Conservation (phyloP, 2,329 filamentous ascomycete genomes). For the Phialocephala subalpina region DNA sequence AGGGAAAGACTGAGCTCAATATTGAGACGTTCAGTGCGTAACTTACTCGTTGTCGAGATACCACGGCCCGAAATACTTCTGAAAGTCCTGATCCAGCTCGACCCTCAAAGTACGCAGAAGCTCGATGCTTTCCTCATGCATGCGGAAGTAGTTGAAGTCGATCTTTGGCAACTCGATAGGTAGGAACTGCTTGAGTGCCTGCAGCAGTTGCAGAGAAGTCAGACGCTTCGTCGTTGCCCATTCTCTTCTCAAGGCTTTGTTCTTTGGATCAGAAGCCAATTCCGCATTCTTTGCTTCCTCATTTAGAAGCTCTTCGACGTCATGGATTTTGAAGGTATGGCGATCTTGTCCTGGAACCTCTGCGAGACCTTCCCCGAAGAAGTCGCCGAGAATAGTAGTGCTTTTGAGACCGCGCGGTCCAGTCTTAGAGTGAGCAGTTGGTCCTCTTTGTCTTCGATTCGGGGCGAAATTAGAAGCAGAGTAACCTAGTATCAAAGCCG, state of each 20-base stretch:
- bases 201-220: constrained; percentile 13
- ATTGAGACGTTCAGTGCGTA: too few relatives aligned
- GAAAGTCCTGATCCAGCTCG: constrained; percentile 17
- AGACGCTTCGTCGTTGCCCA: constrained; percentile 10
- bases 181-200: constrained; percentile 15
- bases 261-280: background rate
- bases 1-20: too few relatives aligned
- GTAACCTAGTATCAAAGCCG: background rate
- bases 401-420: constrained; percentile 18
- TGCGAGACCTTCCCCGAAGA: constrained; percentile 7
- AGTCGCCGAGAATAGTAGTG: background rate
- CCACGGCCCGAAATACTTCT: background rate
- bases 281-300: constrained; percentile 20
- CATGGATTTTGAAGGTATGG: constrained; percentile 16
- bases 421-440: background rate
- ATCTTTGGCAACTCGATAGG: constrained; percentile 20
- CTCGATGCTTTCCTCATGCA: constrained; percentile 25
- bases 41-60: constrained; percentile 24
- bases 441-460: background rate
- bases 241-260: constrained; percentile 12
- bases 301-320: constrained; percentile 22
- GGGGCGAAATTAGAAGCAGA: background rate
- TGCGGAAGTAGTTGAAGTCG: constrained; percentile 22
- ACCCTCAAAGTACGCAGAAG: background rate
- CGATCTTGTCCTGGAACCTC: background rate